Percentiles rank a stretch among this genome's conserved stretches.
phyloP scores from a whole-genome alignment of 768 basidiomycete genomes.

The Mycena rosella region DNA sequence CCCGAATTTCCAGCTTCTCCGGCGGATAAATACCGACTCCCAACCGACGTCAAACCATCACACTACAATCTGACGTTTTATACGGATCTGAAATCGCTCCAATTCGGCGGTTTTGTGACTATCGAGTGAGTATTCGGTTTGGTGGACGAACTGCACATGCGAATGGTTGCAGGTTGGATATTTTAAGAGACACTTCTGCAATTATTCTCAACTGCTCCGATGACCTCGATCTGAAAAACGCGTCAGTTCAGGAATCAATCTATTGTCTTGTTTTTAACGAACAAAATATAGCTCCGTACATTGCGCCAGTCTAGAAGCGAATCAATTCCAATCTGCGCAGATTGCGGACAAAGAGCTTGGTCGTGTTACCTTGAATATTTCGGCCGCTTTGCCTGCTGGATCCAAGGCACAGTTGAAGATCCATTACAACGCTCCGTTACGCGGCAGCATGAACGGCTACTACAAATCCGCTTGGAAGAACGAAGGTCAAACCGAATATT shows the following conservation, averaged over 20 bases:
- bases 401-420: constrained; percentile 80
- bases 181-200: constrained; percentile 69
- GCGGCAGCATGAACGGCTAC: constrained; percentile 84
- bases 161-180: constrained; percentile 63
- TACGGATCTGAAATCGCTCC: constrained; percentile 85
- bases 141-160: not conserved
- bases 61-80: constrained; percentile 85
- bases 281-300: constrained; percentile 47
- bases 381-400: constrained; percentile 68
- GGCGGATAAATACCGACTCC: constrained; percentile 68
- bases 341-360: constrained; percentile 72
- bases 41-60: constrained; percentile 71
- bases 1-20: not conserved
- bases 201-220: constrained; percentile 74
- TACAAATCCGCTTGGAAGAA: constrained; percentile 78
- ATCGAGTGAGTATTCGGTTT: constrained; percentile 63
- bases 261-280: not conserved
- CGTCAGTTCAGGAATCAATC: constrained; percentile 35
- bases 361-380: constrained; percentile 72
- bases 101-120: constrained; percentile 82
- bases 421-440: constrained; percentile 75
- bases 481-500: constrained; percentile 73
- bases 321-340: constrained; percentile 59
- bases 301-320: constrained; percentile 62
- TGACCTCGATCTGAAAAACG: constrained; percentile 68